Conservation (phyloP, 352 stramenopile genomes). For the Pythium rishiriense region DNA sequence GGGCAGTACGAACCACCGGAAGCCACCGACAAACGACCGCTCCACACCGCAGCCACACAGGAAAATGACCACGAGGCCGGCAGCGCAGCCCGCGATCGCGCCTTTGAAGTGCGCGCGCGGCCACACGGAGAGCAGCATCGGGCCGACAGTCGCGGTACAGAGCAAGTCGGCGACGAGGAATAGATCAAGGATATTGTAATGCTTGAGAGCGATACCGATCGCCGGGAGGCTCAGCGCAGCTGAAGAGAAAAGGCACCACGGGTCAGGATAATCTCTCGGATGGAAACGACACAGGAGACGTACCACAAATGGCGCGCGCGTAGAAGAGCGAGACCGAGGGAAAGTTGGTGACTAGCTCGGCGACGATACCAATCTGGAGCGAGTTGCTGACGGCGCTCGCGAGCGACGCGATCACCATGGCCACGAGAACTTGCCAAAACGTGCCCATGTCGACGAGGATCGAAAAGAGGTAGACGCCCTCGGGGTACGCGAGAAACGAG, state of each 20-base stretch:
- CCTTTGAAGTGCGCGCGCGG: conserved; percentile 38
- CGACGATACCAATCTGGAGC: conserved; percentile 74
- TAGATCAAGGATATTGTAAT: conserved; percentile 66
- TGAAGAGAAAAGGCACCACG: neutral
- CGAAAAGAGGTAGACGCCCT: conserved; percentile 65
- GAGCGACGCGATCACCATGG: conserved; percentile 69
- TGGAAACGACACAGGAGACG: neutral
- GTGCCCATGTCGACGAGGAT: conserved; percentile 71
- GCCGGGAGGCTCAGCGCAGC: conserved; percentile 56
- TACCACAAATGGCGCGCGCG: conserved; percentile 49
- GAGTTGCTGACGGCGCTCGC: conserved; percentile 64
- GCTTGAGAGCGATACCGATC: conserved; percentile 62
- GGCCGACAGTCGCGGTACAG: conserved; percentile 65
- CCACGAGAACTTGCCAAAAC: conserved; percentile 68
- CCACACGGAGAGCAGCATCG: conserved; percentile 68
- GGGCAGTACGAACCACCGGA: conserved; percentile 72
- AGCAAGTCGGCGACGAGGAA: conserved; percentile 79
- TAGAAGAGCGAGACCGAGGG: conserved; percentile 52
- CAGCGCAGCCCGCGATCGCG: conserved; percentile 46
- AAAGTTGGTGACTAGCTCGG: conserved; percentile 75
- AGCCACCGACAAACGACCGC: conserved; percentile 64
- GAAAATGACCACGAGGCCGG: conserved; percentile 70
- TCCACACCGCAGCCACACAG: conserved; percentile 52
- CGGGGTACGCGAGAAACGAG: conserved; percentile 59
- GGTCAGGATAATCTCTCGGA: neutral